Evolutionary conservation across 176 grass and related monocot species (phyloP).

Genomic region (Oryza nivara): DNA sequence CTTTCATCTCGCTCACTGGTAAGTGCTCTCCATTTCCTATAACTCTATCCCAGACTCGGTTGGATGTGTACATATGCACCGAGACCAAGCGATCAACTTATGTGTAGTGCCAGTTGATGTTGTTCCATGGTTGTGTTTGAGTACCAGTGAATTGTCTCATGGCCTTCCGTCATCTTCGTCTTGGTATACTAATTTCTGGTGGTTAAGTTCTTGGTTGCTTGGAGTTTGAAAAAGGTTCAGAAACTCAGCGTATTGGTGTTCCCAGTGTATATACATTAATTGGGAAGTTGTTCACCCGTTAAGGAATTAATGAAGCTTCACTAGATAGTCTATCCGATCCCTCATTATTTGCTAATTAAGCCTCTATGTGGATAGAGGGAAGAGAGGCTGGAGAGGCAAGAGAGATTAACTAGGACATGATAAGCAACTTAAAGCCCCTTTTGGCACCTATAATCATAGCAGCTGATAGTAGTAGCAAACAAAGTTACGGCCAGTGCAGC

Average conservation of each 20-base stretch:
- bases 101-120: background rate
- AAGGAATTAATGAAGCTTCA: background rate
- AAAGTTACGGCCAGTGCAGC: constrained; percentile 4
- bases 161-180: background rate
- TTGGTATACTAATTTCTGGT: background rate
- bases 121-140: background rate
- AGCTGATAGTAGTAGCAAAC: constrained; percentile 26
- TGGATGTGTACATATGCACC: background rate
- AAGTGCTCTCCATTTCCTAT: background rate
- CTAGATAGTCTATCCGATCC: background rate
- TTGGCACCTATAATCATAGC: background rate
- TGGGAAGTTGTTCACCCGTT: background rate
- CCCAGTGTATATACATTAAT: background rate
- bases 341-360: background rate
- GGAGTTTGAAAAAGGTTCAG: background rate
- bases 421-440: constrained; percentile 17
- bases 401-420: background rate
- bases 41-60: background rate
- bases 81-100: background rate
- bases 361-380: background rate
- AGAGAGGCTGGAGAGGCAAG: background rate
- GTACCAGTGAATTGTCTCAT: background rate
- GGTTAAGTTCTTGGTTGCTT: background rate
- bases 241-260: background rate
- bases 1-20: background rate